A percentile compares a stretch with the other conserved stretches of the same genome.
These are phyloP conservation scores for Podospora appendiculata DNA, from an alignment of 495 filamentous ascomycete genomes.

Conservation along the genomic window DNA sequence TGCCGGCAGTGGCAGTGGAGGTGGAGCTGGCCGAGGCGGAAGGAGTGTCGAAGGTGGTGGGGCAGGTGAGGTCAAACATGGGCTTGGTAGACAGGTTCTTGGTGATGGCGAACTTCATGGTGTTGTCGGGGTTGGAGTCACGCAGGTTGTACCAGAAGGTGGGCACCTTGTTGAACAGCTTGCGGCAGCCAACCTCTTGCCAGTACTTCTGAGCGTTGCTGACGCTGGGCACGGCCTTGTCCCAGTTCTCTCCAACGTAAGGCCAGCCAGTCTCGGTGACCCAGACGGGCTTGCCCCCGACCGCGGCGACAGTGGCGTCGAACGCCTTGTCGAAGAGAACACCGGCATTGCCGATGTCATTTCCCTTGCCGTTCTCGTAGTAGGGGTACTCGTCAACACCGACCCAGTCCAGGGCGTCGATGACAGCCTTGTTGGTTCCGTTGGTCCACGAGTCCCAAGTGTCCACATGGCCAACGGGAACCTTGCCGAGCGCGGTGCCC, in stretches of 20 bases:
- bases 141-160: constrained; percentile 55
- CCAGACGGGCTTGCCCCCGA: constrained; percentile 40
- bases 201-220: constrained; percentile 66
- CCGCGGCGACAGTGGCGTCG: constrained; percentile 20
- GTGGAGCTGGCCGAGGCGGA: constrained; percentile 8
- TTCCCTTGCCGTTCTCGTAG: constrained; percentile 38
- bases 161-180: constrained; percentile 55
- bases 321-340: constrained; percentile 34
- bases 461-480: constrained; percentile 45
- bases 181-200: constrained; percentile 60
- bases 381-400: constrained; percentile 47
- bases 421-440: constrained; percentile 36
- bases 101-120: constrained; percentile 37
- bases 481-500: constrained; percentile 18
- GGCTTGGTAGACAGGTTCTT: constrained; percentile 47
- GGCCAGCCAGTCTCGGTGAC: constrained; percentile 49
- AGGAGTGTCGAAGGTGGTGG: constrained; percentile 27
- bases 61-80: constrained; percentile 53
- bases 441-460: constrained; percentile 44
- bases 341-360: constrained; percentile 33
- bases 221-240: constrained; percentile 48
- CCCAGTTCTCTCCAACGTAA: constrained; percentile 32
- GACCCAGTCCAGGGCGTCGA: constrained; percentile 41
- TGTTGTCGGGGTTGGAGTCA: constrained; percentile 39
- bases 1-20: constrained; percentile 1